A percentile compares a stretch with the other conserved stretches of the same genome.
phyloP scores from a whole-genome alignment of 2,329 filamentous ascomycete species.

The Botrytis deweyae region DNA sequence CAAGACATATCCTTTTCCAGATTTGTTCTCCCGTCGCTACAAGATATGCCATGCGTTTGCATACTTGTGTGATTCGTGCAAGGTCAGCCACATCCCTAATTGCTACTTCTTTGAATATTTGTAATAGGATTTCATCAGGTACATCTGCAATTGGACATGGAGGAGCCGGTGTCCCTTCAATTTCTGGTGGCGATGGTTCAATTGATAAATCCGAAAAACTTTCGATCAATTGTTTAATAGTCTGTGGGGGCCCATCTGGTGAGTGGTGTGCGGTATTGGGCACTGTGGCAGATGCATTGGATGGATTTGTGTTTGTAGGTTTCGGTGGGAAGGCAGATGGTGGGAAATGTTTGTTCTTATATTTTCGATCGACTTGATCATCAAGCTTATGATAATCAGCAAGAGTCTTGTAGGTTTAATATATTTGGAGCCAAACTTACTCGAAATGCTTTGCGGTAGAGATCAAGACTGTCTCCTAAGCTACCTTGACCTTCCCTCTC shows the following conservation, averaged over 20 bases:
- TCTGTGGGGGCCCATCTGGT: constrained; percentile 53
- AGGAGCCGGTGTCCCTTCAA: constrained; percentile 69
- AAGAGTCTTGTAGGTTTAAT: not conserved
- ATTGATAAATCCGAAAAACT: constrained; percentile 74
- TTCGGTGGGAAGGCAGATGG: constrained; percentile 53
- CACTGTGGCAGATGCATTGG: constrained; percentile 52
- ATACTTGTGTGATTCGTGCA: constrained; percentile 73
- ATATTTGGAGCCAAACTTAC: constrained; percentile 47
- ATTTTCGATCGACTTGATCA: constrained; percentile 76
- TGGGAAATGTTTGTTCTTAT: constrained; percentile 90
- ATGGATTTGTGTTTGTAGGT: constrained; percentile 39
- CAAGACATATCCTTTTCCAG: constrained; percentile 76
- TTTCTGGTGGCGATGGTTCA: constrained; percentile 61
- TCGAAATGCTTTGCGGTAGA: constrained; percentile 88
- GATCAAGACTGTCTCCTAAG: constrained; percentile 80
- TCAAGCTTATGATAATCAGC: constrained; percentile 62
- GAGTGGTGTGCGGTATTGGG: constrained; percentile 57
- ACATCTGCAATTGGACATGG: constrained; percentile 77
- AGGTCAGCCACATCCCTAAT: constrained; percentile 74
- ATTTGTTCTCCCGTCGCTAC: constrained; percentile 80
- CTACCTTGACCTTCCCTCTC: constrained; percentile 83
- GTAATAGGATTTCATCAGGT: constrained; percentile 80
- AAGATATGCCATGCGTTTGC: constrained; percentile 83
- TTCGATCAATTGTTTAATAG: constrained; percentile 67
- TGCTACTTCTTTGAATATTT: constrained; percentile 74